A percentile compares a stretch with the other conserved stretches of the same genome.
Evolutionary conservation across 768 basidiomycete genomes (phyloP).

Genomic region (Trametes cingulata): DNA sequence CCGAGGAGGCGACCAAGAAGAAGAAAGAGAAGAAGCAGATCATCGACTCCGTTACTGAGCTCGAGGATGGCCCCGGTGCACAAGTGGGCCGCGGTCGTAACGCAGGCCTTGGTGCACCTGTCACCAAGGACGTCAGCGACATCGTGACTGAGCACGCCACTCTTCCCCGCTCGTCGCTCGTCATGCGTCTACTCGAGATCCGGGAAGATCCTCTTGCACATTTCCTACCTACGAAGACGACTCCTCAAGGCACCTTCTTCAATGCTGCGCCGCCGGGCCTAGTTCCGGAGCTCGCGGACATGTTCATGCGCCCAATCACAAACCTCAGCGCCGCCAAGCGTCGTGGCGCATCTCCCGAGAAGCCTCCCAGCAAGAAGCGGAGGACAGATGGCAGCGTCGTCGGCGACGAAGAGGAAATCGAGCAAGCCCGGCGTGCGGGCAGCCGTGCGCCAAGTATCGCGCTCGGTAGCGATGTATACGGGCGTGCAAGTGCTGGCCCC

Average conservation of each 20-base stretch:
- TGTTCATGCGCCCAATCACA: conserved; percentile 80
- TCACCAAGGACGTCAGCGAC: conserved; percentile 57
- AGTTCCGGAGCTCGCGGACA: conserved; percentile 74
- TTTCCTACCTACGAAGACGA: conserved; percentile 82
- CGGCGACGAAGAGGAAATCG: conserved; percentile 62
- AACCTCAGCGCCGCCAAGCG: conserved; percentile 56
- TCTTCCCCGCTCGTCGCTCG: conserved; percentile 80
- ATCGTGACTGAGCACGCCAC: conserved; percentile 82
- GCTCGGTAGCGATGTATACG: conserved; percentile 57
- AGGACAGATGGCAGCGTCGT: conserved; percentile 48
- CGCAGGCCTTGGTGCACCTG: conserved; percentile 52
- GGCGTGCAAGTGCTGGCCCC: conserved; percentile 54
- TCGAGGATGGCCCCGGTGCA: conserved; percentile 61
- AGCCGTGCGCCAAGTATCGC: conserved; percentile 63
- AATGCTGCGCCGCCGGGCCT: conserved; percentile 85
- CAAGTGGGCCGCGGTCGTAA: conserved; percentile 56
- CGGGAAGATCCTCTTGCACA: conserved; percentile 80
- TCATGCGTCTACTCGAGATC: conserved; percentile 86
- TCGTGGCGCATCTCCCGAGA: conserved; percentile 56
- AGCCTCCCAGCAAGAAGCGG: conserved; percentile 56
- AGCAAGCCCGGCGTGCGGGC: conserved; percentile 66
- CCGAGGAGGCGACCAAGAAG: conserved; percentile 41
- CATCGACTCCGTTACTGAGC: conserved; percentile 88
- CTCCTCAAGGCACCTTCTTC: conserved; percentile 71
- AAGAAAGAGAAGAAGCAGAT: conserved; percentile 83